Evolutionary conservation across 441 rosid genomes (phyloP), one percentile per base, ranked within the genome.

Genomic region (Bocquillonia castaneifolia): DNA sequence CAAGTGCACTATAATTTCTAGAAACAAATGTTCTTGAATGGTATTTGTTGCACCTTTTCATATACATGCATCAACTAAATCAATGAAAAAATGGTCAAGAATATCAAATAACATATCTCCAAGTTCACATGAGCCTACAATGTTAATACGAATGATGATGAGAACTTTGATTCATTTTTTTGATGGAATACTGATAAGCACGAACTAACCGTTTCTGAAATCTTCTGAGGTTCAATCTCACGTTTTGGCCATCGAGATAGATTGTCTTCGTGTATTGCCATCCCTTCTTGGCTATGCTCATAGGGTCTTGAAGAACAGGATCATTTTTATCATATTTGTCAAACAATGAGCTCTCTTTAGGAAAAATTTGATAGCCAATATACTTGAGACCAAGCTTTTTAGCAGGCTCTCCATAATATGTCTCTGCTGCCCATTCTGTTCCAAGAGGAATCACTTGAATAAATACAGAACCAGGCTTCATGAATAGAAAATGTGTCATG

Each of bases 371-470:
- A 81, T 93, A 90, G 9, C 88, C 86, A 13, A 85, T 68, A 32
- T 93, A 93, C 73, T 83, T 85, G 78, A 93, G 74, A 20, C 97
- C 95, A 25, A 93, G 90, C 84, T 85, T 89, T 80, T 68, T 84
- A 34, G 98, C 94, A 0, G 98, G 98, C 72, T 84, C 93, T 4
- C 98, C 98, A 61, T 91, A 93, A 29, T 89, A 91, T 10, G 89
- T 82, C 73, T 91, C 95, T 0, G 98, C 98, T 26, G 98, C 93
- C 98, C 97, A 91, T 10, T 86, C 92, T 1, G 96, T 91, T 37
- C 97, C 98, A 5, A 93, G 74, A 9, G 98, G 97, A 53, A 93
- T 78, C 15, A 93, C 85, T 76, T 93, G 98, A 58, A 93, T 85
- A 32, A 91, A 93, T 58, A 88, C 96, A 0, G 85, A 85, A 34